Evolutionary conservation across 805 yeast species (phyloP).

Genomic region (Cyberlindnera subsufficiens): DNA sequence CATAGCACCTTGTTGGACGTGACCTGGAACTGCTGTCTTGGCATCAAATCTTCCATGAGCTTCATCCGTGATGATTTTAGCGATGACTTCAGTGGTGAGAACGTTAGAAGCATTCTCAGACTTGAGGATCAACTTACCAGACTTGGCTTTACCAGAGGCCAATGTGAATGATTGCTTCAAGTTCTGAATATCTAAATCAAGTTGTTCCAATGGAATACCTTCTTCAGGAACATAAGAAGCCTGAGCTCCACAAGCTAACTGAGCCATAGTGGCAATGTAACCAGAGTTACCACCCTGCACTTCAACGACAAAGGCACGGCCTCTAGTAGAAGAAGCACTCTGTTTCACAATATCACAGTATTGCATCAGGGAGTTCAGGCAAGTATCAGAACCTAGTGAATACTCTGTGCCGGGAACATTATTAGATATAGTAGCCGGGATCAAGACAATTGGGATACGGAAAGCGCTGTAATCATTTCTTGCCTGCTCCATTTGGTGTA

Average conservation of each 20-base stretch:
- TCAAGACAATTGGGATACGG: slow-evolving; percentile 69
- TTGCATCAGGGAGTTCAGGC: slow-evolving; percentile 61
- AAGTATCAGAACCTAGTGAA: slow-evolving; percentile 71
- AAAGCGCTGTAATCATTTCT: slow-evolving; percentile 62
- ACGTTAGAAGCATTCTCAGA: slow-evolving; percentile 68
- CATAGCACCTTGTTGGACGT: slow-evolving; percentile 77
- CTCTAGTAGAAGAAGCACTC: slow-evolving; percentile 72
- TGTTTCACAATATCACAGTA: slow-evolving; percentile 79
- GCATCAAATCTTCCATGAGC: slow-evolving; percentile 65
- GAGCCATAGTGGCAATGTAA: slow-evolving; percentile 64
- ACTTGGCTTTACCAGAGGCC: slow-evolving; percentile 58
- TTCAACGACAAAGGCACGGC: slow-evolving; percentile 75
- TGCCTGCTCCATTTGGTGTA: slow-evolving; percentile 58
- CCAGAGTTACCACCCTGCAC: slow-evolving; percentile 87
- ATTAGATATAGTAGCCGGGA: slow-evolving; percentile 77
- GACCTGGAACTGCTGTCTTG: slow-evolving; percentile 80
- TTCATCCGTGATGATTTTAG: slow-evolving; percentile 60
- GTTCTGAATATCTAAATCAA: slow-evolving; percentile 60
- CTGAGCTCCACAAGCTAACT: slow-evolving; percentile 65
- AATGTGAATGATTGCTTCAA: slow-evolving; percentile 53
- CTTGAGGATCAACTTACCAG: slow-evolving; percentile 65
- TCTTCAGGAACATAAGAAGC: slow-evolving; percentile 77
- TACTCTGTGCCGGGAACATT: slow-evolving; percentile 82
- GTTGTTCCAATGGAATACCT: slow-evolving; percentile 50
- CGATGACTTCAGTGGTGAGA: slow-evolving; percentile 59